Percentiles rank a stretch among this genome's conserved stretches.
Conservation (phyloP, 768 basidiomycete species). For the Leccinum rimulosum region DNA sequence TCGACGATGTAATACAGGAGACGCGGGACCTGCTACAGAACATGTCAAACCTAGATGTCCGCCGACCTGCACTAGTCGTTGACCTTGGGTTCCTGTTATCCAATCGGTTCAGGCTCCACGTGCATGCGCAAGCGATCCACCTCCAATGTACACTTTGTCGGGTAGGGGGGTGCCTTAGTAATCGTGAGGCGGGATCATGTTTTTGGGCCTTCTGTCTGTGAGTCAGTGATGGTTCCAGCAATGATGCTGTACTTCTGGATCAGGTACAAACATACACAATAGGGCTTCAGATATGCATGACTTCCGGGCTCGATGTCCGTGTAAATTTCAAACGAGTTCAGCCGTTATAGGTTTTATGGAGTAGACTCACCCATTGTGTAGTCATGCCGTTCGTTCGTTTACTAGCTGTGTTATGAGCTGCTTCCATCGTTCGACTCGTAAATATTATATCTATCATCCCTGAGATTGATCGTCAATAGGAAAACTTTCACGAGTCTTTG, state of each 20-base stretch:
- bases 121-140: conserved; percentile 15
- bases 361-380: conserved; percentile 4
- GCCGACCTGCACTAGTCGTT: background rate
- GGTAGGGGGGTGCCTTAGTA: conserved; percentile 5
- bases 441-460: background rate
- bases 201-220: too few species aligned
- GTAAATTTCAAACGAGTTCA: background rate
- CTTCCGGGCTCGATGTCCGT: conserved; percentile 3
- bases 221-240: too few species aligned
- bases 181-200: background rate
- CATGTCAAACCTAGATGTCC: background rate
- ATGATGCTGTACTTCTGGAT: conserved; percentile 5
- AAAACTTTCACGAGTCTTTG: too few species aligned
- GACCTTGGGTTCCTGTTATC: background rate
- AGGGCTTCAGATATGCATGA: background rate
- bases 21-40: background rate
- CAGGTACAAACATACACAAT: background rate
- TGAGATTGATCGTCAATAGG: background rate
- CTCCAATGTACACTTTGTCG: background rate
- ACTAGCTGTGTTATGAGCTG: background rate
- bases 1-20: too few species aligned
- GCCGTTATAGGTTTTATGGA: conserved; percentile 1
- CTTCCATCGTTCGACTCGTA: background rate
- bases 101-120: background rate
- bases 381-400: background rate